phyloP scores from a whole-genome alignment of 768 basidiomycete species.

The Collybia mongolica region DNA sequence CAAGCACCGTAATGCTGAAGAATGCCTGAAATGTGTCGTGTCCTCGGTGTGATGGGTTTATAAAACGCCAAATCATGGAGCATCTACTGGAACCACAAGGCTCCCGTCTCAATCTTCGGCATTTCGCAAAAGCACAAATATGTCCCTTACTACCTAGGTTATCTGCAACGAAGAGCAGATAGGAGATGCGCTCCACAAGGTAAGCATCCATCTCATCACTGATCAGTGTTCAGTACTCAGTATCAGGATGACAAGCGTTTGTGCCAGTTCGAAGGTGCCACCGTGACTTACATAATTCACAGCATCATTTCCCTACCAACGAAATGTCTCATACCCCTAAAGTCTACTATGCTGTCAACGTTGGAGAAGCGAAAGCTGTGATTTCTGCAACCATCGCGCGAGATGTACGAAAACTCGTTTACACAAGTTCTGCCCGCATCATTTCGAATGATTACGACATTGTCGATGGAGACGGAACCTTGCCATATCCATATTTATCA shows the following conservation, averaged over 20 bases:
- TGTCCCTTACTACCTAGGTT: conserved; percentile 72
- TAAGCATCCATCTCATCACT: conserved; percentile 19
- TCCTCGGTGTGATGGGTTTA: conserved; percentile 78
- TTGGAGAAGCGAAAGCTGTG: conserved; percentile 71
- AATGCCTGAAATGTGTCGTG: conserved; percentile 56
- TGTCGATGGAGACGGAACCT: conserved; percentile 72
- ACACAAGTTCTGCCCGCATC: conserved; percentile 76
- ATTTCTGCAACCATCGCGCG: conserved; percentile 60
- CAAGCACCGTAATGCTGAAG: too few relatives aligned
- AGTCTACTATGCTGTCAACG: conserved; percentile 79
- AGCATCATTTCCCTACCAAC: conserved; percentile 70
- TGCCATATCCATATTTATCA: conserved; percentile 51
- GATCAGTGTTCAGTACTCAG: too few relatives aligned
- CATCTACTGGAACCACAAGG: conserved; percentile 61
- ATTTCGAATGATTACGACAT: conserved; percentile 68
- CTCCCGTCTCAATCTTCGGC: conserved; percentile 76
- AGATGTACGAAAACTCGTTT: conserved; percentile 73
- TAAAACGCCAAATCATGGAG: conserved; percentile 76
- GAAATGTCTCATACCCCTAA: conserved; percentile 38
- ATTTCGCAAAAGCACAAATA: conserved; percentile 76
- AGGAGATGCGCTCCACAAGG: conserved; percentile 57
- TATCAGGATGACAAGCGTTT: too few relatives aligned
- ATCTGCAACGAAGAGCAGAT: conserved; percentile 64
- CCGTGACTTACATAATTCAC: conserved; percentile 76
- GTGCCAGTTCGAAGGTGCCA: conserved; percentile 51